These are phyloP conservation scores for Fomitopsis serialis DNA, from an alignment of 768 basidiomycete genomes.

Conservation along the genomic window DNA sequence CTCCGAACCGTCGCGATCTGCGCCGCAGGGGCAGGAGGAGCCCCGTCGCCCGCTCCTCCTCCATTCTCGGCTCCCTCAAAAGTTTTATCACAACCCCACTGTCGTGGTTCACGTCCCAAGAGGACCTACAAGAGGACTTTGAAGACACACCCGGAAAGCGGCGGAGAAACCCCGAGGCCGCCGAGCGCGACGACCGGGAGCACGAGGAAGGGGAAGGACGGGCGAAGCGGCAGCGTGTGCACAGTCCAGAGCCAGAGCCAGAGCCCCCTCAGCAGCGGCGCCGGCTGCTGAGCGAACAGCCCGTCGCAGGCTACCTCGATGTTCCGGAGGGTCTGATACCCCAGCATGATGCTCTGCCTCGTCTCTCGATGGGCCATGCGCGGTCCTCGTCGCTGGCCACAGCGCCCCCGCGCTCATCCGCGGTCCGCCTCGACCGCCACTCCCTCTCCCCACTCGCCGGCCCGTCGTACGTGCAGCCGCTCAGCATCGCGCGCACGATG, in stretches of 20 bases:
- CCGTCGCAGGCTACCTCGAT: conserved; percentile 24
- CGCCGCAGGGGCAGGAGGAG: not conserved
- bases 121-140: conserved; percentile 15
- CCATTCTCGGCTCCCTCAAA: conserved; percentile 29
- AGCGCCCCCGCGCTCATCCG: conserved; percentile 2
- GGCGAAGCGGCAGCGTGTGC: conserved; percentile 27
- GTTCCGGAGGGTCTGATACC: conserved; percentile 18
- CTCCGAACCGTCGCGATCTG: not conserved
- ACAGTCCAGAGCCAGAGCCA: conserved; percentile 15
- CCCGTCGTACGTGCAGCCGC: conserved; percentile 4
- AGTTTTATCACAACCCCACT: conserved; percentile 28
- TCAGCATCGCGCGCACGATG: conserved; percentile 50
- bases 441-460: conserved; percentile 13
- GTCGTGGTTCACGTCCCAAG: conserved; percentile 24
- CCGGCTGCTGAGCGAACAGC: not conserved
- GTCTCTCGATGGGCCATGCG: conserved; percentile 3
- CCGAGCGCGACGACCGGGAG: conserved; percentile 13
- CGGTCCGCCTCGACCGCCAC: not conserved
- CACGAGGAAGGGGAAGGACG: conserved; percentile 15
- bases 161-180: conserved; percentile 15
- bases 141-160: conserved; percentile 29
- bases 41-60: conserved; percentile 21
- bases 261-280: conserved; percentile 5
- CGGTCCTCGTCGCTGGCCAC: conserved; percentile 14
- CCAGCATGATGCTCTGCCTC: conserved; percentile 3